phyloP scores from a whole-genome alignment of 108 stramenopile species.

The Fragilariopsis cylindrus region DNA sequence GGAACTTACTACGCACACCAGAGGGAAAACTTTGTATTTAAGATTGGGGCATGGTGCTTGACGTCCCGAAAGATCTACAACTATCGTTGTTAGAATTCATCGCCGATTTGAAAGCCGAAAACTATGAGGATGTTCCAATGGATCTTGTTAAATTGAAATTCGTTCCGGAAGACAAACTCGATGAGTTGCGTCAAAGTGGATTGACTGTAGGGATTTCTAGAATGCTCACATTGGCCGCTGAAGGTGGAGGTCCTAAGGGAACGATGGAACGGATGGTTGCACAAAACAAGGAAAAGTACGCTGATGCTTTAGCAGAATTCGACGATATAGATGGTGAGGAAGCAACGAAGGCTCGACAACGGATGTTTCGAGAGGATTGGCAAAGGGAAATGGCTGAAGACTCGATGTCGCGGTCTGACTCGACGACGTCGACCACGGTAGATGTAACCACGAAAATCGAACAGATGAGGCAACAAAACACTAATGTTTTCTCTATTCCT shows the following conservation, averaged over 20 bases:
- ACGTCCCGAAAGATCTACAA: conserved; percentile 61
- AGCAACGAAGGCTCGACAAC: conserved; percentile 40
- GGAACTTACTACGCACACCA: conserved; percentile 71
- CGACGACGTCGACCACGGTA: conserved; percentile 2
- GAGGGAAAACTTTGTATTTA: conserved; percentile 82
- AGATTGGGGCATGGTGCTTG: conserved; percentile 67
- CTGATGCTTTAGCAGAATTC: conserved; percentile 38
- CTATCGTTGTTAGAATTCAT: conserved; percentile 78
- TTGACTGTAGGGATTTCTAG: conserved; percentile 56
- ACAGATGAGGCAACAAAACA: conserved; percentile 53
- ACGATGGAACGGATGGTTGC: conserved; percentile 48
- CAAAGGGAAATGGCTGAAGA: conserved; percentile 37
- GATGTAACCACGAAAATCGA: conserved; percentile 54
- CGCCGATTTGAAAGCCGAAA: conserved; percentile 72
- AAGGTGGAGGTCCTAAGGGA: conserved; percentile 57
- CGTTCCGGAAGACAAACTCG: conserved; percentile 54
- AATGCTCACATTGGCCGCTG: conserved; percentile 47
- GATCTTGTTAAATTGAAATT: conserved; percentile 79
- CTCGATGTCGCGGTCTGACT: conserved; percentile 23
- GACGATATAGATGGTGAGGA: conserved; percentile 45
- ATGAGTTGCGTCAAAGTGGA: conserved; percentile 51
- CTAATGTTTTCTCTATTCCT: conserved; percentile 59
- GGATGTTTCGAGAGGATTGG: conserved; percentile 42
- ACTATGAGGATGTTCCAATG: conserved; percentile 70
- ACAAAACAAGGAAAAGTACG: conserved; percentile 34